Evolutionary conservation across 495 filamentous ascomycete species (phyloP).

Genomic region (Hypoxylon crocopeplum): DNA sequence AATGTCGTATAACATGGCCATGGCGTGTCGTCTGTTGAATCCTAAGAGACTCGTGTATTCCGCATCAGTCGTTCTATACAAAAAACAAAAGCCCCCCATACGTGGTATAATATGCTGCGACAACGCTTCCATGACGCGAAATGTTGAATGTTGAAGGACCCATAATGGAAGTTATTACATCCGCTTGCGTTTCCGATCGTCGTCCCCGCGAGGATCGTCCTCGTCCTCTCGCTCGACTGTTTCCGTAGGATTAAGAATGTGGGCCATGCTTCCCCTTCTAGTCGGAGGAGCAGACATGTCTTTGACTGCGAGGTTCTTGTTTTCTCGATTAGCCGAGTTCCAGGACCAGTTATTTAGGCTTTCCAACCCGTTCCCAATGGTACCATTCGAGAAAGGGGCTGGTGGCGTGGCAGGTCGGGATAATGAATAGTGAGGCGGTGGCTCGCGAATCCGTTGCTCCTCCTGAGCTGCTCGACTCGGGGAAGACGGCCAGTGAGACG

Average conservation of each 20-base stretch:
- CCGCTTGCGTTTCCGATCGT: conserved; percentile 82
- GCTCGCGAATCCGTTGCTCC: conserved; percentile 82
- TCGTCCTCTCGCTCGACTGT: conserved; percentile 54
- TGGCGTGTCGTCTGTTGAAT: conserved; percentile 29
- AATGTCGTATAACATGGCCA: conserved; percentile 31
- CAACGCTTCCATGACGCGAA: conserved; percentile 28
- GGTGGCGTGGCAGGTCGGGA: conserved; percentile 81
- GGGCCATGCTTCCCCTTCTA: conserved; percentile 64
- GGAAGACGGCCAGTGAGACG: conserved; percentile 84
- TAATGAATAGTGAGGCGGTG: conserved; percentile 83
- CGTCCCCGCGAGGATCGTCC: conserved; percentile 55
- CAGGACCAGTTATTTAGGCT: conserved; percentile 62
- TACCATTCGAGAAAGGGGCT: conserved; percentile 54
- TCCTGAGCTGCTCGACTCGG: conserved; percentile 71
- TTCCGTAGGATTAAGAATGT: conserved; percentile 74
- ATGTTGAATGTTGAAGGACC: conserved; percentile 2
- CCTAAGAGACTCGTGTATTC: conserved; percentile 36
- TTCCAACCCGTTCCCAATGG: conserved; percentile 47
- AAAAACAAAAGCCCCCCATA: conserved; percentile 32
- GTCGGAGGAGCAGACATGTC: conserved; percentile 64
- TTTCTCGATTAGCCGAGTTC: conserved; percentile 53
- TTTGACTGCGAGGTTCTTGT: conserved; percentile 54
- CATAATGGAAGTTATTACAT: conserved; percentile 49
- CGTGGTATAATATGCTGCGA: conserved; percentile 37
- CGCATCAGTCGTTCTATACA: conserved; percentile 34